Percentiles rank a stretch among this genome's conserved stretches.
Evolutionary conservation across 345 rosid species (phyloP).

Genomic region (Microcos paniculata): DNA sequence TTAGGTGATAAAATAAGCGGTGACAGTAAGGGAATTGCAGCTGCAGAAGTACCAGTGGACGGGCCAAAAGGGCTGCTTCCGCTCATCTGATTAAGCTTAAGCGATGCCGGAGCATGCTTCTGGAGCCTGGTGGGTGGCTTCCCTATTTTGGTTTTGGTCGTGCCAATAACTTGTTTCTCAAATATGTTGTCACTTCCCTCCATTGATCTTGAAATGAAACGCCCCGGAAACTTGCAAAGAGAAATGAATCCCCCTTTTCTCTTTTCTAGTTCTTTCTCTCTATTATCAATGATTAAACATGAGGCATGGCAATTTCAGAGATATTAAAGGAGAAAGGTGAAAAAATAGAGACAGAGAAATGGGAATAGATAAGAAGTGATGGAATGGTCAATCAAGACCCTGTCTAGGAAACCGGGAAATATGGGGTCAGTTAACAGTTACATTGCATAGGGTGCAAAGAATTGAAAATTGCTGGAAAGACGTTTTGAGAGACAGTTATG

Average conservation of each 20-base stretch:
- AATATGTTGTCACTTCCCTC: slow-evolving; percentile 27
- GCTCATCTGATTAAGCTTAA: slow-evolving; percentile 28
- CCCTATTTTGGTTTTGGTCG: slow-evolving; percentile 15
- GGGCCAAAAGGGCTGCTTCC: not conserved
- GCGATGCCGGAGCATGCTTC: slow-evolving; percentile 48
- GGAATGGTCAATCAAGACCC: not conserved
- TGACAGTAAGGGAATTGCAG: slow-evolving; percentile 56
- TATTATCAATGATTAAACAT: not conserved
- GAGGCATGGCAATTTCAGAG: not conserved
- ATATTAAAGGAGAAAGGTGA: not conserved
- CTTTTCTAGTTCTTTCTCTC: not conserved
- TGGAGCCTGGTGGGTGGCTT: slow-evolving; percentile 70
- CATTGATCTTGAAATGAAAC: slow-evolving; percentile 15
- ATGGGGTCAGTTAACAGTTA: slow-evolving; percentile 15
- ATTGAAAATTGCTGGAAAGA: not conserved
- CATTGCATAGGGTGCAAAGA: not conserved
- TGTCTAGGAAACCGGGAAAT: slow-evolving; percentile 9
- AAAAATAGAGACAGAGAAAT: not conserved
- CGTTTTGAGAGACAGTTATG: not conserved
- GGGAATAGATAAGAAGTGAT: too few species aligned
- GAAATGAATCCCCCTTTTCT: not conserved
- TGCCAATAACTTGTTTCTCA: slow-evolving; percentile 22
- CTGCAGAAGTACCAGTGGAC: not conserved
- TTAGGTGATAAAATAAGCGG: slow-evolving; percentile 44
- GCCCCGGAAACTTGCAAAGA: not conserved